Base-by-base conservation (phyloP, 192 early-diverging fungal genomes). In the Anaeromyces robustus region DNA sequence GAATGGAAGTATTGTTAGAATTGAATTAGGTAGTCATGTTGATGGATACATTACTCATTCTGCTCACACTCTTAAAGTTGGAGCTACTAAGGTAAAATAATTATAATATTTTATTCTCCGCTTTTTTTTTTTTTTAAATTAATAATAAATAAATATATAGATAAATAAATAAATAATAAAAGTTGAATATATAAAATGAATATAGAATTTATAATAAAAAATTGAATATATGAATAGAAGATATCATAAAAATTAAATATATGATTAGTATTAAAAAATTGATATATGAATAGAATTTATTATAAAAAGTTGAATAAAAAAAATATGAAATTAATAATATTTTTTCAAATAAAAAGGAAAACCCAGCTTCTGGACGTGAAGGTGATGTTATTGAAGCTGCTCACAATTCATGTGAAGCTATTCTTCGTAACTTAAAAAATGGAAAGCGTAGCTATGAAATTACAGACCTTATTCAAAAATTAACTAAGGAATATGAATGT, bases 21-120 rank as follows among this genome's bases (percentile, higher is more conserved):
- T 98, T 84, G 95, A 97, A 81, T 86, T 97, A 80, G 97, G 94
- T 84, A 92, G 92, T 68, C 96, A 97, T 81, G 90, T 98, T 77
- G 97, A 98, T 84, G 97, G 97, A 79, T 97, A 92, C 80, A 92
- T 92, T 78, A 88, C 95, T 26, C 88, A 92, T 59, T 89, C 92
- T 31, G 95, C 92, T 30, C 91, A 94, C 86, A 97, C 95, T 79
- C 77, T 95, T 79, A 92, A 96, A 81, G 88, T 95, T 59, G 97
- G 97, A 82, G 89, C 94, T 78, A 89, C 91, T 37, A 92, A 68
- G 52, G 52, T 68, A 68, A 22, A 5, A 22, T 14, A 39, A 14
- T 14, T 39, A 14, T 14, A 39, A 39, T 39, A 39, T 39, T 39
- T 4, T 39, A 13, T 39, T n/a, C n/a, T n/a, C n/a, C n/a, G n/a